phyloP scores from a whole-genome alignment of 805 yeast species.

The Starmera caribaea region DNA sequence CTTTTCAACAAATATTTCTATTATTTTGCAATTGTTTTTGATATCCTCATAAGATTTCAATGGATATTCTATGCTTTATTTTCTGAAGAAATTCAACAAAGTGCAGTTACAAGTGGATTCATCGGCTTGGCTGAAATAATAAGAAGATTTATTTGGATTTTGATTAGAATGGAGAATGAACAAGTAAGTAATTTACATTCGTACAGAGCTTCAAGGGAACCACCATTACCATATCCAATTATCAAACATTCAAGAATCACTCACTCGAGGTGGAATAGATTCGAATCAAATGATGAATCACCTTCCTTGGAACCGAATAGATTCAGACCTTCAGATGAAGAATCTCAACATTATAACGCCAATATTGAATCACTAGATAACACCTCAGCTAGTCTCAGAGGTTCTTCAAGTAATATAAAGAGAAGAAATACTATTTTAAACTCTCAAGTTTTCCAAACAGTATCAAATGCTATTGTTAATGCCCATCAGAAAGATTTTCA shows the following conservation, averaged over 20 bases:
- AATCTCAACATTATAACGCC: not conserved
- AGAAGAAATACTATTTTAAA: constrained; percentile 13
- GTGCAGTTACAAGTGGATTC: constrained; percentile 76
- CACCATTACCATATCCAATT: constrained; percentile 71
- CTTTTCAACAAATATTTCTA: constrained; percentile 54
- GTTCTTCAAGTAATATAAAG: not conserved
- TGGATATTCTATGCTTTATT: constrained; percentile 89
- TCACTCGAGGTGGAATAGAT: not conserved
- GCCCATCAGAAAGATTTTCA: constrained; percentile 88
- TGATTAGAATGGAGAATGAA: constrained; percentile 92
- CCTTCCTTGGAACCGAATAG: constrained; percentile 1
- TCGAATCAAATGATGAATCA: constrained; percentile 3
- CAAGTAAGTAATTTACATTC: constrained; percentile 84
- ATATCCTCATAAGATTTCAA: constrained; percentile 72
- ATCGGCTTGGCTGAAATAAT: constrained; percentile 76
- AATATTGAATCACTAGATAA: constrained; percentile 1
- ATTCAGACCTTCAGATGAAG: not conserved
- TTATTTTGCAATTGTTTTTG: constrained; percentile 64
- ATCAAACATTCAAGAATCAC: constrained; percentile 22
- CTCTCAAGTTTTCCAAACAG: constrained; percentile 26
- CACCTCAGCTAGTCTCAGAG: no score
- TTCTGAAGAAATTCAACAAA: constrained; percentile 69
- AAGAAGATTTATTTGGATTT: constrained; percentile 82
- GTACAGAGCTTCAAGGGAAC: constrained; percentile 80
- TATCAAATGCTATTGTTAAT: constrained; percentile 49